Conservation (phyloP, 345 rosid species). For the Eucalyptus sideroxylon region DNA sequence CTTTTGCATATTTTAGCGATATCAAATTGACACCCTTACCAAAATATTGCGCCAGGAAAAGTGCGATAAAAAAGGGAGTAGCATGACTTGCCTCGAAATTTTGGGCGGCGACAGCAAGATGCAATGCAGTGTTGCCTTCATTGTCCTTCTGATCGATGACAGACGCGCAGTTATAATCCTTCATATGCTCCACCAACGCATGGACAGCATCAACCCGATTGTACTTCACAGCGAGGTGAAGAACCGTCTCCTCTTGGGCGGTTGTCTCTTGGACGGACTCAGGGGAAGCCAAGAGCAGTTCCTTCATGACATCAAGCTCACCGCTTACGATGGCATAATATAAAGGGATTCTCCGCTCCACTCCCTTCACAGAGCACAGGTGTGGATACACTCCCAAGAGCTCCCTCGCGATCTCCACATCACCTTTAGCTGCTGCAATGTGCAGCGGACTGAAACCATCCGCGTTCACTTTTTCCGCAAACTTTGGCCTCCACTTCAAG, state of each 20-base stretch:
- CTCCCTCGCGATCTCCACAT: neutral
- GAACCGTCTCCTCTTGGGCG: neutral
- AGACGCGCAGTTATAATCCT: neutral
- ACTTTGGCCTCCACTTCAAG: neutral
- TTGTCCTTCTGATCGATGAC: no score
- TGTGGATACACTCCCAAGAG: neutral
- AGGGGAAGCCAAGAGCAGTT: neutral
- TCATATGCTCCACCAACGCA: neutral
- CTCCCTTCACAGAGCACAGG: neutral
- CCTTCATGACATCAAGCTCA: neutral
- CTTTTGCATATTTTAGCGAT: no score
- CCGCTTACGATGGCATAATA: neutral
- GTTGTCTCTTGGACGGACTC: neutral
- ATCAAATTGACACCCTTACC: no score
- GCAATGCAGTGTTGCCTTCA: no score
- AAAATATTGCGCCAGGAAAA: no score
- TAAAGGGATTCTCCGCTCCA: rapidly evolving
- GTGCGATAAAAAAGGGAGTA: neutral
- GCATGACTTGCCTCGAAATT: neutral
- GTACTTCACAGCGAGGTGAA: neutral
- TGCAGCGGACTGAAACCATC: neutral
- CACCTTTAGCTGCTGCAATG: neutral
- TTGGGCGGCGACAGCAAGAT: no score
- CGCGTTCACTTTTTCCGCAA: neutral
- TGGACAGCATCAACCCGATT: neutral